Evolutionary conservation across 495 filamentous ascomycete genomes (phyloP), one percentile per base, ranked within the genome.

Genomic region (Astrothelium macrocarpum): DNA sequence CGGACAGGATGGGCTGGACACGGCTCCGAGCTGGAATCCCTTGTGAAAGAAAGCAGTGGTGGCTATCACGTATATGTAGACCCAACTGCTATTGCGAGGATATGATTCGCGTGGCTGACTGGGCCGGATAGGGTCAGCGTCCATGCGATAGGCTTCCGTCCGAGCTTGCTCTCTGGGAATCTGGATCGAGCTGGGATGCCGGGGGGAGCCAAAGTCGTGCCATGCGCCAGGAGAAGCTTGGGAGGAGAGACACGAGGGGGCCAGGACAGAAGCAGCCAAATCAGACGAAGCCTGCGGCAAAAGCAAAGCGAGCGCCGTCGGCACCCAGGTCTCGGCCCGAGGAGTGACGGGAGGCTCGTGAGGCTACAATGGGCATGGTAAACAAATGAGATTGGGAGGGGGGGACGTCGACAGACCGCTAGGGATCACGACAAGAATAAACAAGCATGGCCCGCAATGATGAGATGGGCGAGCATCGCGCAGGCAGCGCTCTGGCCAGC

Each of bases 11-110:
- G 45, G 45, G 45, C 45, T 49, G 45, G 45, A 49, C 45, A 49
- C 45, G 45, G 49, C 25, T 25, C 49, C 49, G 29, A 56, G 49
- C 49, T 56, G 49, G 49, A 56, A 12, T 26, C 25, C 23, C 25
- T 26, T 56, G 49, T 56, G 49, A 28, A 16, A 26, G 25, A 56
- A 29, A 56, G 49, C 9, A 5, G 34, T 29, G 49, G 20, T 26
- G 49, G 49, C 49, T 56, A 26, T 56, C 49, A 56, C 49, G 49
- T 56, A 56, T 56, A 56, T 56, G 49, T 56, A 56, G 49, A 56
- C 23, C 49, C 9, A 26, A 56, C 49, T 56, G 49, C 5, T 56
- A 56, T 56, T 56, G 49, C 49, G 49, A 56, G 49, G 49, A 56
- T 56, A 16, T 56, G 49, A 56, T 56, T 56, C 49, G 49, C 49